A percentile compares a stretch with the other conserved stretches of the same genome.
Conservation (phyloP, 441 rosid genomes). For the Biscutella laevigata region DNA sequence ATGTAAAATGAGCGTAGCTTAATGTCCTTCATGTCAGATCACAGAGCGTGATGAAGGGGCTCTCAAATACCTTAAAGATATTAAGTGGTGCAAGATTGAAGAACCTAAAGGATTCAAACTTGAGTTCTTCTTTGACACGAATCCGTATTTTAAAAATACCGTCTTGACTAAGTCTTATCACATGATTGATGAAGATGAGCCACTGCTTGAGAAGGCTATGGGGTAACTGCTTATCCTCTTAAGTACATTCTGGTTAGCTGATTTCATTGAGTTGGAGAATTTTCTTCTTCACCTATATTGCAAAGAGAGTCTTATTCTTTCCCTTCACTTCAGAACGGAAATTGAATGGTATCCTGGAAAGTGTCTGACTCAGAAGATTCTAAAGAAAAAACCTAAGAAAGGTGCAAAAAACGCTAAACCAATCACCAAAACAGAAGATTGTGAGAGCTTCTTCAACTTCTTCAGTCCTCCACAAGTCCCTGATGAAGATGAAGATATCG, state of each 20-base stretch:
- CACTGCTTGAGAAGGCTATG: slow-evolving; percentile 63
- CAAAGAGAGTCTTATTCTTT: slow-evolving; percentile 25
- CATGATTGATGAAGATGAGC: slow-evolving; percentile 77
- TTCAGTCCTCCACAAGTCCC: slow-evolving; percentile 82
- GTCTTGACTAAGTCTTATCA: slow-evolving; percentile 64
- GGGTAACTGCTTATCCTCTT: slow-evolving; percentile 38
- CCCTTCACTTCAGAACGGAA: slow-evolving; percentile 56
- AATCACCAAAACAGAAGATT: slow-evolving; percentile 59
- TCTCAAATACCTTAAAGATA: slow-evolving; percentile 54
- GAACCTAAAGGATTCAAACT: slow-evolving; percentile 74
- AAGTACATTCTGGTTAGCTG: neutral
- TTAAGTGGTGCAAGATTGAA: slow-evolving; percentile 53
- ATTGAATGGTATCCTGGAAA: slow-evolving; percentile 86
- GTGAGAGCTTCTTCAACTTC: slow-evolving; percentile 84
- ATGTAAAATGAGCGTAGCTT: neutral
- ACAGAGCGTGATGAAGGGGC: slow-evolving; percentile 75
- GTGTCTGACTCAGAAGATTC: slow-evolving; percentile 64
- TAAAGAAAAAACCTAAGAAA: slow-evolving; percentile 68
- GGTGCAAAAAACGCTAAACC: slow-evolving; percentile 67
- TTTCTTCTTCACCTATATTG: slow-evolving; percentile 28
- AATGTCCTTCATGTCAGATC: slow-evolving; percentile 25
- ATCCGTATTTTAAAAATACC: slow-evolving; percentile 57
- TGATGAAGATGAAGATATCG: slow-evolving; percentile 71
- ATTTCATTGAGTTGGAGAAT: slow-evolving; percentile 30
- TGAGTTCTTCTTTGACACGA: slow-evolving; percentile 52